phyloP scores from a whole-genome alignment of 495 filamentous ascomycete species.

The Podospora pseudocomata region DNA sequence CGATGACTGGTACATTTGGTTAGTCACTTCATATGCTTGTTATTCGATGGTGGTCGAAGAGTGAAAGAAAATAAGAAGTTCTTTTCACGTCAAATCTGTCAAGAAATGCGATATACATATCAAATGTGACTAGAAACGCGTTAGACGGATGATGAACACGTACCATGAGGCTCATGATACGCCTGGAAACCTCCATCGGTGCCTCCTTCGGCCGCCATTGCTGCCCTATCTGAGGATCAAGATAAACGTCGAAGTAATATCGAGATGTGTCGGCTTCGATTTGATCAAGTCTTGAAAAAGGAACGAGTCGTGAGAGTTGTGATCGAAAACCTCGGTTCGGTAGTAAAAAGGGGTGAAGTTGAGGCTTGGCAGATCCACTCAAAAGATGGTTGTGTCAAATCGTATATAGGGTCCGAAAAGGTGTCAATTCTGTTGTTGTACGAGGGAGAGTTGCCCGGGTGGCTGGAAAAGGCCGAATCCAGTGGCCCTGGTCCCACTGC shows the following conservation, averaged over 20 bases:
- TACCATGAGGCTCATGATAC: not conserved
- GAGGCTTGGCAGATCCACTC: not conserved
- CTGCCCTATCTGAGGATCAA: not conserved
- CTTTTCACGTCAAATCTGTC: not conserved
- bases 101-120: not conserved
- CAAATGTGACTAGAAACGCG: not conserved
- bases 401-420: no score
- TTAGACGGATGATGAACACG: not conserved
- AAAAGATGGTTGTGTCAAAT: no score
- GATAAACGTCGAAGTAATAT: not conserved
- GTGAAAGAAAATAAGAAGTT: no score
- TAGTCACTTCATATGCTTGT: no score
- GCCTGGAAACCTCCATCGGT: not conserved
- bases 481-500: no score
- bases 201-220: not conserved
- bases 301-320: not conserved
- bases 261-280: not conserved
- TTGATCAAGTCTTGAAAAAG: no score
- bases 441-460: no score
- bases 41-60: no score
- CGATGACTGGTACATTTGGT: constrained; percentile 19
- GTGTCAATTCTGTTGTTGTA: no score
- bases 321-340: not conserved
- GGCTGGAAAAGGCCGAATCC: no score
- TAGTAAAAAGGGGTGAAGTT: not conserved